phyloP scores from a whole-genome alignment of 1,284 basidiomycete genomes.

The Spongiforma sp. region DNA sequence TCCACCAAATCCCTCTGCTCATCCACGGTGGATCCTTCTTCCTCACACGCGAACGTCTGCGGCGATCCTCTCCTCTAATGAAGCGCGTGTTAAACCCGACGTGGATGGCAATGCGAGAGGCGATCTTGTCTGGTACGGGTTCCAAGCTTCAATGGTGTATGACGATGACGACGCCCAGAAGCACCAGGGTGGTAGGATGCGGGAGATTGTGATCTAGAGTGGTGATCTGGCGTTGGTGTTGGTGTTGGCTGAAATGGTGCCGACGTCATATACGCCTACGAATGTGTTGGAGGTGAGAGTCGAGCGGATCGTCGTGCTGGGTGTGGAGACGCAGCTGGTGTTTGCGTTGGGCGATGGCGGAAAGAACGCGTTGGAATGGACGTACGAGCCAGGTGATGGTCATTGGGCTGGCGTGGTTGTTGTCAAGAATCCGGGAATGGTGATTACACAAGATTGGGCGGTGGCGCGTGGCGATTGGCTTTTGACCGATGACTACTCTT shows the following conservation, averaged over 20 bases:
- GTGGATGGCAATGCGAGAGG: conserved; percentile 74
- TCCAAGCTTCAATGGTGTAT: conserved; percentile 57
- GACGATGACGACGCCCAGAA: conserved; percentile 20
- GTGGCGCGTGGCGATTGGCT: conserved; percentile 62
- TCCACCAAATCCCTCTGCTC: too few species aligned
- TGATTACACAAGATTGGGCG: too few species aligned
- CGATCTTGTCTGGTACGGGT: conserved; percentile 82
- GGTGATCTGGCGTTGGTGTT: conserved; percentile 58
- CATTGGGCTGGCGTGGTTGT: conserved; percentile 69
- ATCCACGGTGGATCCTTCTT: conserved; percentile 92
- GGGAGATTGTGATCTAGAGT: conserved; percentile 59
- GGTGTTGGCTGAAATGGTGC: conserved; percentile 55
- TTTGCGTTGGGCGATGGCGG: conserved; percentile 58
- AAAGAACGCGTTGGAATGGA: too few species aligned
- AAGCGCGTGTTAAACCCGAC: conserved; percentile 80
- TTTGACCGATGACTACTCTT: too few species aligned
- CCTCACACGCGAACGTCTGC: conserved; percentile 84
- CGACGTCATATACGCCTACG: too few species aligned
- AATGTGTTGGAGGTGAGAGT: conserved; percentile 74
- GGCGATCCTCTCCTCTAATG: conserved; percentile 88
- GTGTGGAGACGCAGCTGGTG: conserved; percentile 65
- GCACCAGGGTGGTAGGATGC: too few species aligned
- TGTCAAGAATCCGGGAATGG: too few species aligned
- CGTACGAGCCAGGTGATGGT: conserved; percentile 41
- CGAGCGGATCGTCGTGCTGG: conserved; percentile 84